A percentile compares a stretch with the other conserved stretches of the same genome.
These are phyloP conservation scores for Apiotrichum brassicae DNA, from an alignment of 1,284 basidiomycete genomes.

Conservation along the genomic window DNA sequence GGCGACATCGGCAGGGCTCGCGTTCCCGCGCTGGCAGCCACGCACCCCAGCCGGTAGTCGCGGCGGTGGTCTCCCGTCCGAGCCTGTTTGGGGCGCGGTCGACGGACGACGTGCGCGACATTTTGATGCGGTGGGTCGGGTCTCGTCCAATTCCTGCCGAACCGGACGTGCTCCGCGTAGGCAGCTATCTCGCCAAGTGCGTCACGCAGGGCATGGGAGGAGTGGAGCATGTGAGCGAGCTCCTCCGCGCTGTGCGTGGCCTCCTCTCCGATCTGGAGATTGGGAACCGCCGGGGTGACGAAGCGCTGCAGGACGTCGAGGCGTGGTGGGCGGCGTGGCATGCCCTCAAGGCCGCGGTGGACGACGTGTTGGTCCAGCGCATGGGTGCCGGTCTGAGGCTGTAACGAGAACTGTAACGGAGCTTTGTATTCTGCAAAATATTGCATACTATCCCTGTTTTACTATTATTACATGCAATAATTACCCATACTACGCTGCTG, in stretches of 20 bases:
- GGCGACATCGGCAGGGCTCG: too few relatives aligned
- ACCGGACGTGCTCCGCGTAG: conserved; percentile 64
- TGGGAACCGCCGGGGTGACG: conserved; percentile 28
- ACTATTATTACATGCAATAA: too few relatives aligned
- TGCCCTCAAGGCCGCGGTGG: conserved; percentile 59
- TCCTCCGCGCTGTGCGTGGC: conserved; percentile 67
- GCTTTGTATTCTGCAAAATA: background rate
- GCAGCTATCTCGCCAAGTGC: conserved; percentile 61
- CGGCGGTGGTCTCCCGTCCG: conserved; percentile 45
- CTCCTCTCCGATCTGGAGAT: conserved; percentile 27
- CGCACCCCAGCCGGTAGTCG: conserved; percentile 41
- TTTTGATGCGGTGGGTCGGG: conserved; percentile 67
- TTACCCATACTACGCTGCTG: too few relatives aligned
- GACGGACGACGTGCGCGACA: conserved; percentile 60
- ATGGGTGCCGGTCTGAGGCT: conserved; percentile 57
- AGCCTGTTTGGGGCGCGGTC: conserved; percentile 57
- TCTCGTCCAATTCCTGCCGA: conserved; percentile 55
- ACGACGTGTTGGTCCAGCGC: conserved; percentile 55
- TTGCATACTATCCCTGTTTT: too few relatives aligned
- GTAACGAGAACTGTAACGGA: conserved; percentile 1
- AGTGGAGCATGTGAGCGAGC: conserved; percentile 59
- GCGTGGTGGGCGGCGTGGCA: conserved; percentile 69
- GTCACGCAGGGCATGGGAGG: conserved; percentile 60
- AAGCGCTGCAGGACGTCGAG: conserved; percentile 36
- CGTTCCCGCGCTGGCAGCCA: conserved; percentile 41